Base-by-base conservation (phyloP, 1,284 basidiomycete genomes). In the Stygiomarasmius scandens region DNA sequence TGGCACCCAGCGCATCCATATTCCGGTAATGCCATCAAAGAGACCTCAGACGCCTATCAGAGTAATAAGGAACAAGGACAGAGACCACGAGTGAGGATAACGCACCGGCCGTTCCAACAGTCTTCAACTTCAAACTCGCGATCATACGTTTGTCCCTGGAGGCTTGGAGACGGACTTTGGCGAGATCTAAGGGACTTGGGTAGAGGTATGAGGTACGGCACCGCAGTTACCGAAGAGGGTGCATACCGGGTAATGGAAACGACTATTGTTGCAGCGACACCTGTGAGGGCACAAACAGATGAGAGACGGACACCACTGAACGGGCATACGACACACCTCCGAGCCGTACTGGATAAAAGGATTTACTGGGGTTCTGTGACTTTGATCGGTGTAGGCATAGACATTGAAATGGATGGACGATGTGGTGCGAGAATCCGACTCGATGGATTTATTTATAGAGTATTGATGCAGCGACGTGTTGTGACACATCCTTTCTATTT, bases 1-100 rank as follows among this genome's bases (percentile, higher is more conserved):
- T 24, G 89, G 93, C 93, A 96, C 93, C 74, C 96, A 94, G 32
- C 95, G 85, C 68, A 96, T 75, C 83, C 93, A 89, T 27, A 94
- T 96, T 29, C 93, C 95, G 1, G 89, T 82, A 58, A 96, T 91
- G 20, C 94, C 94, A 66, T 94, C 93, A 67, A 87, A 93, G 47
- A 95, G 77, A 0, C 93, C 93, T 49, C 87, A 80, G 32, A 80
- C 72, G 54, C 91, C 91, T 78, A 49, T 20, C 9, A 29, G 14
- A 14, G n/a, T 19, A 24, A 34, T 29, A 2, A 51, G 27, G 44
- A 36, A 16, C 24, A 6, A 20, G 47, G 38, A 29, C 29, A 47
- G 29, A 50, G 25, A 49, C 14, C n/a, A n/a, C n/a, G n/a, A n/a
- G n/a, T n/a, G n/a, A n/a, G 32, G 25, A 49, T 3, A 10, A 66